These are phyloP conservation scores for Plasmopara muralis DNA, from an alignment of 352 stramenopile genomes.

Conservation along the genomic window DNA sequence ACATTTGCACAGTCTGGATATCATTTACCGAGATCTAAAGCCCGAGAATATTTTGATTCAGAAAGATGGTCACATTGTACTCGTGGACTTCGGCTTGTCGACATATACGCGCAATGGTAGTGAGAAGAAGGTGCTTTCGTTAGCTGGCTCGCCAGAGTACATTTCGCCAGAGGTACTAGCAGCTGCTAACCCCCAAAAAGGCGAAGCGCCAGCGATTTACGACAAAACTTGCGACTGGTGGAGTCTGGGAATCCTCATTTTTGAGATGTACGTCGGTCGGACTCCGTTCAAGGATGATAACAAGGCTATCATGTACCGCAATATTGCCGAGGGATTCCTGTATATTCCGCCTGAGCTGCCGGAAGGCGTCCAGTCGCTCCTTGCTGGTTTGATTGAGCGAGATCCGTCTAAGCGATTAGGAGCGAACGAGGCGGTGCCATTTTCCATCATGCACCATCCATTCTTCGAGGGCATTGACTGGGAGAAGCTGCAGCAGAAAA, in stretches of 20 bases:
- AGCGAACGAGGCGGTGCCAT: conserved; percentile 65
- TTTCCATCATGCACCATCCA: conserved; percentile 84
- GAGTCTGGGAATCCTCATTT: conserved; percentile 87
- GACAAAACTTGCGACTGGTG: conserved; percentile 86
- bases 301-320: conserved; percentile 88
- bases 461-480: conserved; percentile 87
- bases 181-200: conserved; percentile 41
- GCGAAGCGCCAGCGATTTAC: conserved; percentile 42
- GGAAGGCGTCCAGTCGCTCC: conserved; percentile 62
- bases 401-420: conserved; percentile 72
- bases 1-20: conserved; percentile 84
- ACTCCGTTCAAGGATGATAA: conserved; percentile 92
- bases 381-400: conserved; percentile 71
- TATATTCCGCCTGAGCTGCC: conserved; percentile 73
- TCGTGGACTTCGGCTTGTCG: conserved; percentile 89
- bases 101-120: conserved; percentile 57
- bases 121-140: conserved; percentile 55
- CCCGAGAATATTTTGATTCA: conserved; percentile 88
- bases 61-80: conserved; percentile 83
- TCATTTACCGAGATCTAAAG: conserved; percentile 89
- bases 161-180: conserved; percentile 89
- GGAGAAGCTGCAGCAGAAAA: conserved; percentile 77
- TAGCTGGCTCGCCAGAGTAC: conserved; percentile 85
- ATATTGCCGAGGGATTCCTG: conserved; percentile 81
- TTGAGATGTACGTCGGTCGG: conserved; percentile 86